Percentiles rank a stretch among this genome's conserved stretches.
These are phyloP conservation scores for Cornus controversa DNA, from an alignment of 148 eudicot species.

Conservation along the genomic window DNA sequence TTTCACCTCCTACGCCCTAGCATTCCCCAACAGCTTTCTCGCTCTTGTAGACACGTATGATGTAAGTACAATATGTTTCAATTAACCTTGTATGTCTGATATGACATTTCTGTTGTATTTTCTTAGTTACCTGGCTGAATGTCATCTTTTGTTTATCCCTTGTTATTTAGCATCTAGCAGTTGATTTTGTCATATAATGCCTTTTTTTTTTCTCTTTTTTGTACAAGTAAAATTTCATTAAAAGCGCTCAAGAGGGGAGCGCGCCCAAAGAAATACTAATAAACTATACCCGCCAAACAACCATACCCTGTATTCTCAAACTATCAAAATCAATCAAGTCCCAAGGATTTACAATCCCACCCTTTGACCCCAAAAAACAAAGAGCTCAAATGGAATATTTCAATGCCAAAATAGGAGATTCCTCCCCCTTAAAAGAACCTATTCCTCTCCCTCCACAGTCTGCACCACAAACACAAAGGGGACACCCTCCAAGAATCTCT, in stretches of 20 bases:
- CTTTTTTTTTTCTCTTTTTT: not conserved
- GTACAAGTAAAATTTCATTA: not conserved
- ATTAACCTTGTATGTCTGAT: not conserved
- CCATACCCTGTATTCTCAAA: too few relatives aligned
- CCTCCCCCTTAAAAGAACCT: too few relatives aligned
- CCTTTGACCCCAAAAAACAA: too few relatives aligned
- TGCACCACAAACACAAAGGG: too few relatives aligned
- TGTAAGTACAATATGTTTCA: conserved; percentile 52
- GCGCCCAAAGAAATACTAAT: too few relatives aligned
- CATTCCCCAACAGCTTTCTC: conserved; percentile 80
- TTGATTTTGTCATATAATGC: not conserved
- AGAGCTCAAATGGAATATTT: too few relatives aligned
- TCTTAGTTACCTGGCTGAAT: not conserved
- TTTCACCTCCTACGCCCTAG: conserved; percentile 88
- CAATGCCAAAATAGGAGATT: too few relatives aligned
- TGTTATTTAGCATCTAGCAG: not conserved
- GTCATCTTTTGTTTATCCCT: not conserved
- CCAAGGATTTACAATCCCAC: too few relatives aligned
- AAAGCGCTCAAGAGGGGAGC: not conserved
- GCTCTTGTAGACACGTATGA: conserved; percentile 99
- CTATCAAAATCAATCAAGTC: too few relatives aligned
- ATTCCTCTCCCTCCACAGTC: too few relatives aligned
- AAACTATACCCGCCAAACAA: too few relatives aligned
- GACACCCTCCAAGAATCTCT: too few relatives aligned
- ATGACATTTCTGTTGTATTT: not conserved